These are phyloP conservation scores for Penicillium sp. DNA, from an alignment of 2,329 filamentous ascomycete species.

Conservation along the genomic window DNA sequence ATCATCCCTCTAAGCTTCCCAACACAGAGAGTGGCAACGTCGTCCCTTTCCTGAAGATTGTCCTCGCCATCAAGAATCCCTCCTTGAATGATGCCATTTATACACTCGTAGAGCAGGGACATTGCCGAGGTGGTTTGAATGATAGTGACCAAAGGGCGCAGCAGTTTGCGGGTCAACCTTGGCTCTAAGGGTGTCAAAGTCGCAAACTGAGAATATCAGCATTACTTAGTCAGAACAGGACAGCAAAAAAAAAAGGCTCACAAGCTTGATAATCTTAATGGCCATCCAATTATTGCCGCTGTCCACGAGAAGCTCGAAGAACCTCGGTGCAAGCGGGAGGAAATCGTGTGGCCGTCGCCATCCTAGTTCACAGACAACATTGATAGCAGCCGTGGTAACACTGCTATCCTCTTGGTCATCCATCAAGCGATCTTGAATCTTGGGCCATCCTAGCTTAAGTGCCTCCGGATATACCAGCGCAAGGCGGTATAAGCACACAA, in stretches of 20 bases:
- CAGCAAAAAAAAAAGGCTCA: constrained; percentile 47
- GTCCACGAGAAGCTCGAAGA: constrained; percentile 91
- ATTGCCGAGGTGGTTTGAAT: constrained; percentile 95
- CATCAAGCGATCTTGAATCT: constrained; percentile 91
- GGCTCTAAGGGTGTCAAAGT: constrained; percentile 91
- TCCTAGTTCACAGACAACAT: constrained; percentile 93
- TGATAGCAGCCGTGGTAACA: constrained; percentile 93
- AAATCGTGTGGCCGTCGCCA: constrained; percentile 95
- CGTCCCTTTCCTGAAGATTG: constrained; percentile 79
- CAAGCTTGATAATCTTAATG: constrained; percentile 97
- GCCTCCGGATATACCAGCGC: constrained; percentile 97
- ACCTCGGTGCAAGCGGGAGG: constrained; percentile 81
- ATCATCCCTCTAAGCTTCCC: constrained; percentile 93
- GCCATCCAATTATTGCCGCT: constrained; percentile 99
- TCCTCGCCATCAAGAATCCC: constrained; percentile 86
- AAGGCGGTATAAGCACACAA: constrained; percentile 90
- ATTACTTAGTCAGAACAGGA: not conserved
- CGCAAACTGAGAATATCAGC: constrained; percentile 68
- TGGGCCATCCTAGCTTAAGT: constrained; percentile 89
- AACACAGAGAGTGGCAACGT: constrained; percentile 89
- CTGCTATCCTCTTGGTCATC: constrained; percentile 88
- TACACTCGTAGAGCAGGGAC: constrained; percentile 98
- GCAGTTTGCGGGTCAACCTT: constrained; percentile 83
- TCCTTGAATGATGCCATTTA: constrained; percentile 96
- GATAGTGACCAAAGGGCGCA: constrained; percentile 87